Base-by-base conservation (phyloP, 2,329 filamentous ascomycete species). In the Aspergillus novoparasiticus region DNA sequence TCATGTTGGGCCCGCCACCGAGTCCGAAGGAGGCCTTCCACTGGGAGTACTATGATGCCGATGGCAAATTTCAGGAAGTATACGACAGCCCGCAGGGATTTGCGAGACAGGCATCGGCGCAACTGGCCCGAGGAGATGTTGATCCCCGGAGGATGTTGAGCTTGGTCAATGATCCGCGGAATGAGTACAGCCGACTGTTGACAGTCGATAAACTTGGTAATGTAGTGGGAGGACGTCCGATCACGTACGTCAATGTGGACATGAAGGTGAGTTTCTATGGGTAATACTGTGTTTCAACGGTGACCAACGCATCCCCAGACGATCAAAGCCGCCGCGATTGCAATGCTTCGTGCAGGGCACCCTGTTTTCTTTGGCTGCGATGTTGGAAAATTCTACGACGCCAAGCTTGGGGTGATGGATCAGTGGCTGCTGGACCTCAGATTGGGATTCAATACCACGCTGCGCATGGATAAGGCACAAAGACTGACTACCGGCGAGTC, bases 361-460 rank as follows among this genome's bases (percentile, higher is more conserved):
- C 93, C 93, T 11, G 86, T 96, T 57, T 96, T 96, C 84, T 96
- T 97, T 75, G 93, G 93, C 61, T 90, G 87, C 57, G 93, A 97
- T 71, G 93, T 96, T 0, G 93, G 92, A 66, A 91, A 96, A 76
- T 94, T 90, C 77, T 90, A 87, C 61, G 89, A 94, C 73, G 81
- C 80, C 0, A 71, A 70, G 1, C 83, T 84, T 2, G 93, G 93
- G 19, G 87, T 96, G 73, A 93, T 96, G 91, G 93, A 96, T 75
- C 84, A 89, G 0, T 84, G 85, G 1, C 81, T 96, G 5, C 87
- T 90, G 71, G 89, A 95, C 77, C 95, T 94, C 77, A 86, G 90
- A 70, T 85, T 96, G 1, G 93, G 91, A n/a, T 93, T 96, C 78
- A 92, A 93, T 71, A 84, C 93, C 64, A 84, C 83, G 60, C 83